Conservation (phyloP, 495 filamentous ascomycete species). For the Tuber borchii region DNA sequence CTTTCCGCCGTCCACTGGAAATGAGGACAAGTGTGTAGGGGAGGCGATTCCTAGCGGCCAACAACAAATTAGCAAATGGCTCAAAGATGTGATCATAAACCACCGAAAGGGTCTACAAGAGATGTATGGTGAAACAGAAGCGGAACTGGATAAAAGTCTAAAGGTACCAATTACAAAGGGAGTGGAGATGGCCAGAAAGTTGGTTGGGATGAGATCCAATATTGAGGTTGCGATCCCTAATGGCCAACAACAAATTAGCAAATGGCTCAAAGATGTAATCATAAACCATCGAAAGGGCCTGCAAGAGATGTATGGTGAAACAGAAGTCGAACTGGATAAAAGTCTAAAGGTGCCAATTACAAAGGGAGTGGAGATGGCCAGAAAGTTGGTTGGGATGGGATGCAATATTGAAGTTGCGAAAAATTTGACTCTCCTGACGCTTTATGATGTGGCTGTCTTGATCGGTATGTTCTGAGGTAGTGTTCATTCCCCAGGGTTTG, state of each 20-base stretch:
- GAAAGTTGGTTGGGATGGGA: not conserved
- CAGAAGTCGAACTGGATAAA: not conserved
- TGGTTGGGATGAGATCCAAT: not conserved
- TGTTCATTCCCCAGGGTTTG: not conserved
- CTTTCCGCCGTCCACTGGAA: too few relatives aligned
- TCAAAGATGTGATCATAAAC: not conserved
- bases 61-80: not conserved
- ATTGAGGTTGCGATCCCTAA: too few relatives aligned
- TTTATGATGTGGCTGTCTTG: slow-evolving; percentile 26
- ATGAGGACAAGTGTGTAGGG: too few relatives aligned
- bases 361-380: not conserved
- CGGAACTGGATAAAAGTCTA: not conserved
- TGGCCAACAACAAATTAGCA: not conserved
- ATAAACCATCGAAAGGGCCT: not conserved
- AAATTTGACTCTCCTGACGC: slow-evolving; percentile 14
- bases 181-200: not conserved
- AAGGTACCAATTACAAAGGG: not conserved
- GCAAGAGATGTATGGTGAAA: not conserved
- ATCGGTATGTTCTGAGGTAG: slow-evolving; percentile 13
- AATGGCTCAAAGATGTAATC: not conserved
- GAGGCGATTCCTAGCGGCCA: too few relatives aligned
- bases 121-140: not conserved
- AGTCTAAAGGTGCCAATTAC: not conserved
- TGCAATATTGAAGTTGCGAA: slow-evolving; percentile 19
- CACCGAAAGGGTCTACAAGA: not conserved